Evolutionary conservation across 1,284 basidiomycete species (phyloP), one percentile per base, ranked within the genome.

Genomic region (Retiboletus fuscus): DNA sequence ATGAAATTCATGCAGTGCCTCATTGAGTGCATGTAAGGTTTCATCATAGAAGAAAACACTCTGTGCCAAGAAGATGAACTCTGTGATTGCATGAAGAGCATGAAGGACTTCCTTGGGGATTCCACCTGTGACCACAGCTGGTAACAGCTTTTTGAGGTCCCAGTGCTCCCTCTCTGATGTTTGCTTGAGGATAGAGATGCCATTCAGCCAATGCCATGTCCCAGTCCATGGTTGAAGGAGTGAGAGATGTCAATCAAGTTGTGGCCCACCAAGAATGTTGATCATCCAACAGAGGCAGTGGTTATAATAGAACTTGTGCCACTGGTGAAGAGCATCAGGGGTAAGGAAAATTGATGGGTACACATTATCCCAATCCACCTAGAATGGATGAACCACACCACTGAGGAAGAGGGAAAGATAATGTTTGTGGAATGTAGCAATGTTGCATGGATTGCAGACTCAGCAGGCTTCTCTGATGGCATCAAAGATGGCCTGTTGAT

Each of bases 31-130:
- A 43, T 74, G 69, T 2, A 74, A 24, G 2, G 51, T 74, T n/a
- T 74, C 49, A 0, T 66, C 44, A 26, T 57, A 30, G 3, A 58
- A 34, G 15, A 30, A 63, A 0, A 44, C 6, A 2, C n/a, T 13
- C 15, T 76, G 75, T 0, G 70, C 69, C 0, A 66, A 26, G 18
- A 76, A 76, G 2, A 75, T 76, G 12, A 76, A 76, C 10, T 76
- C 75, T 0, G 69, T 76, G 3, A 76, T 71, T 1, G 69, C 6
- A 43, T 12, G 43, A 4, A 76, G 22, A 0, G 69, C 51, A 18
- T 61, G 39, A 3, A 74, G 65, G 2, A 73, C 71, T 1, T 68
- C 44, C 18, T 20, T 16, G 44, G 18, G 18, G 18, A 44, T 12
- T 44, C 26, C 39, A 3, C 67, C 70, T 4, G 44, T 49, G 2